Base-by-base conservation (phyloP, 805 yeast species). In the Hanseniaspora valbyensis region DNA sequence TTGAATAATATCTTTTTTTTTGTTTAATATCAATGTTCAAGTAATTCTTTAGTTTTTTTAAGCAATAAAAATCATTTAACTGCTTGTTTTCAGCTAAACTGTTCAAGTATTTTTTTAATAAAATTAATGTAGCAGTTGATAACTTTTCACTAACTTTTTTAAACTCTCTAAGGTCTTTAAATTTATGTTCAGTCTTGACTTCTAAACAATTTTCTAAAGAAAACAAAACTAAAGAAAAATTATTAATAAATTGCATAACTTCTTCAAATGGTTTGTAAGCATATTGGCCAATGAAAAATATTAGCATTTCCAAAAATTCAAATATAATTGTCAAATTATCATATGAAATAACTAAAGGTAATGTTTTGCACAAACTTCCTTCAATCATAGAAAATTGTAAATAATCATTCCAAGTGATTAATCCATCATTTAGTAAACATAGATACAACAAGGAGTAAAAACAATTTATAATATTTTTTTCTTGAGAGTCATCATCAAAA, bases 381-480 rank as follows among this genome's bases (percentile, higher is more conserved):
- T 67, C 68, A 50, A 56, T 55, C 34, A 55, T 52, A 19, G 58
- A 48, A 51, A 66, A 66, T 36, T 60, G 58, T 18, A 56, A 52
- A 44, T 57, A 66, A 2, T 67, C 60, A 4, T 60, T 59, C 70
- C 69, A 66, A 29, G 68, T 65, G 8, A 67, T 54, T 14, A 67
- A 58, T 2, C 69, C 69, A 18, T 58, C 57, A 9, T 69, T 67
- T 16, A 67, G 25, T 28, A 44, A 37, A 37, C 37, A 37, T 14
- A 44, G 12, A 25, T 44, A 44, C 13, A 44, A 6, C 16, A 44
- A 29, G 6, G 49, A 37, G 7, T 18, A 38, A 12, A 44, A 44
- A 30, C 49, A 44, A 14, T 38, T 14, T n/a, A 26, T 28, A 12
- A 44, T 29, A 28, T 44, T 44, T 3, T 19, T 14, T 7, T 63